Evolutionary conservation across 116 monocot genomes (phyloP).

Genomic region (Dioscorea cayenensis): DNA sequence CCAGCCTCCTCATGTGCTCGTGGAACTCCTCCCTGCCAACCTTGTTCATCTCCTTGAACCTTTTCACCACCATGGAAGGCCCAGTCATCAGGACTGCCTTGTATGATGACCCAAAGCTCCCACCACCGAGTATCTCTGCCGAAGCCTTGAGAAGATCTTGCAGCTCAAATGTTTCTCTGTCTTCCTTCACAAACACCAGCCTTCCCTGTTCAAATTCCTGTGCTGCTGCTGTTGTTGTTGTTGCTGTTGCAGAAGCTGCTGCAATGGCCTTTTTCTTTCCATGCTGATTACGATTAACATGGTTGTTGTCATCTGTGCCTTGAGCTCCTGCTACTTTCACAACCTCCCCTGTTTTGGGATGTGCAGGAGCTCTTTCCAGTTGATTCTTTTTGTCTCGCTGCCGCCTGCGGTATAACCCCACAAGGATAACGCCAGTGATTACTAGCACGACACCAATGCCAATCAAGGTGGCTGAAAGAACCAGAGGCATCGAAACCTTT

Average conservation of each 20-base stretch:
- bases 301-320: not conserved
- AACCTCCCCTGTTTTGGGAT: not conserved
- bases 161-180: slow-evolving; percentile 46
- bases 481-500: slow-evolving; percentile 4
- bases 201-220: slow-evolving; percentile 16
- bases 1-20: slow-evolving; percentile 78
- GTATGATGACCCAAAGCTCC: slow-evolving; percentile 52
- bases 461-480: slow-evolving; percentile 6
- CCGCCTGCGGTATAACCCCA: slow-evolving; percentile 1
- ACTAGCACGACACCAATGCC: slow-evolving; percentile 5
- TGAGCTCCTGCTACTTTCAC: not conserved
- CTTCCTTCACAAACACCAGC: slow-evolving; percentile 38
- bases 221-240: not conserved
- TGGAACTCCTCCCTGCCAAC: slow-evolving; percentile 66
- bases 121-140: slow-evolving; percentile 57
- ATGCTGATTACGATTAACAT: too few species aligned
- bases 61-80: slow-evolving; percentile 49
- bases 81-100: slow-evolving; percentile 43
- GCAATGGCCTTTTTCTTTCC: too few species aligned
- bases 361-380: not conserved
- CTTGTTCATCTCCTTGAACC: slow-evolving; percentile 71
- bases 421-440: not conserved
- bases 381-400: not conserved
- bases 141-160: slow-evolving; percentile 59
- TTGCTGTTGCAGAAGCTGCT: too few species aligned